Base-by-base conservation (phyloP, 192 early-diverging fungal species). In the Coemansia sp. region DNA sequence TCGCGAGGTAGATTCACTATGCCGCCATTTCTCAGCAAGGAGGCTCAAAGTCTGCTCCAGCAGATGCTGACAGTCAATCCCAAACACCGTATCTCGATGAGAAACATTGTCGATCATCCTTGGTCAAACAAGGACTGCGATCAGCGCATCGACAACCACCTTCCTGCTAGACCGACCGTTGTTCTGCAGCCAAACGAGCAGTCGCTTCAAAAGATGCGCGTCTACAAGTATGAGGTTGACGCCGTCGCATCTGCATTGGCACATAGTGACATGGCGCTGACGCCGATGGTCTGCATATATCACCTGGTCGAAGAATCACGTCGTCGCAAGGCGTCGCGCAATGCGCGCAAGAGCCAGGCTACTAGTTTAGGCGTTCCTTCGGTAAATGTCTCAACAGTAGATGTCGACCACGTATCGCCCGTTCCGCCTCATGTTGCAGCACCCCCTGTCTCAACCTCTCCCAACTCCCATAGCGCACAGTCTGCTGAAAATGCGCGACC, bases 61-160 rank as follows among this genome's bases (percentile, higher is more conserved):
- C 82, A 83, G 37, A 81, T 92, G 51, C 80, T 94, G 2, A 87
- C 87, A 2, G 88, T 89, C 22, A 85, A 87, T 70, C 89, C 89
- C 1, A 76, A 78, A 48, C 55, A 71, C 38, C 79, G 92, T 27
- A 86, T 87, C 15, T 85, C 84, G 1, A 79, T 94, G 58, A 69
- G 74, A 53, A 89, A 87, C 42, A 85, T 92, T 18, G 66, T 86
- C 25, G 59, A 61, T 18, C 91, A 94, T 51, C 80, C 84, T 2
- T 94, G 92, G 92, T 79, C 63, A 10, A 88, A 89, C 69, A 87
- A 91, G 43, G 89, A 85, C 12, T 87, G 82, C 52, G 80, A 82
- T 46, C 63, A 73, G 52, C 82, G 80, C 2, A 76, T 87, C 14
- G 77, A 84, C 41, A 86, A 83, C 59, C 85, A 91, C 66, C 63